Conservation (phyloP, 306 rosid genomes). For the Cicer pinnatifidum region DNA sequence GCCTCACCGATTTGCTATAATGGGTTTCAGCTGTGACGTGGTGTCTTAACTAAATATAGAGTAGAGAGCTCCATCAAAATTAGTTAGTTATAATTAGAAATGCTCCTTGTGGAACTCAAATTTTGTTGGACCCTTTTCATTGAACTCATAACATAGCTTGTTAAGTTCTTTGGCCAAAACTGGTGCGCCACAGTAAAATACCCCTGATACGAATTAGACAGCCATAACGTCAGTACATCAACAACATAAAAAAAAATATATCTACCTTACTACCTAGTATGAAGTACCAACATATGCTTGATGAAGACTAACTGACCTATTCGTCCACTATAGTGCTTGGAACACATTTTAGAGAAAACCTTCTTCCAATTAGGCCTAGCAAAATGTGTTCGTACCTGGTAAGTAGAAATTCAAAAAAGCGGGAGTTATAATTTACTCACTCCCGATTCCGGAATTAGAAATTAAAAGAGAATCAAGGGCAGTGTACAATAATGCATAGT, state of each 20-base stretch:
- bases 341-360: conserved; percentile 84
- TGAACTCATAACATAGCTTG: conserved; percentile 92
- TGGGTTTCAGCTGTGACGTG: conserved; percentile 41
- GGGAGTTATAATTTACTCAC: conserved; percentile 19
- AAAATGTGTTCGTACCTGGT: conserved; percentile 94
- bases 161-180: conserved; percentile 92
- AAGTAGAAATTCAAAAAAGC: conserved; percentile 33
- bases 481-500: not conserved
- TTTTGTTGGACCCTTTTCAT: conserved; percentile 93
- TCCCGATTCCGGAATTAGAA: not conserved
- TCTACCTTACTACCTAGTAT: not conserved
- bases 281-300: not conserved
- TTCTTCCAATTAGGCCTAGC: conserved; percentile 99
- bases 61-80: conserved; percentile 18
- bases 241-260: not conserved
- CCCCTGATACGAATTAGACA: conserved; percentile 63
- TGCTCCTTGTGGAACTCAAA: conserved; percentile 99
- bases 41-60: conserved; percentile 20
- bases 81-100: conserved; percentile 52
- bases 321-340: conserved; percentile 87
- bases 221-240: conserved; percentile 34
- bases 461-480: conserved; percentile 28
- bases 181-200: conserved; percentile 96
- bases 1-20: conserved; percentile 39
- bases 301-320: conserved; percentile 67